phyloP scores from a whole-genome alignment of 2,329 filamentous ascomycete genomes.

The Aspergillus fischeri region DNA sequence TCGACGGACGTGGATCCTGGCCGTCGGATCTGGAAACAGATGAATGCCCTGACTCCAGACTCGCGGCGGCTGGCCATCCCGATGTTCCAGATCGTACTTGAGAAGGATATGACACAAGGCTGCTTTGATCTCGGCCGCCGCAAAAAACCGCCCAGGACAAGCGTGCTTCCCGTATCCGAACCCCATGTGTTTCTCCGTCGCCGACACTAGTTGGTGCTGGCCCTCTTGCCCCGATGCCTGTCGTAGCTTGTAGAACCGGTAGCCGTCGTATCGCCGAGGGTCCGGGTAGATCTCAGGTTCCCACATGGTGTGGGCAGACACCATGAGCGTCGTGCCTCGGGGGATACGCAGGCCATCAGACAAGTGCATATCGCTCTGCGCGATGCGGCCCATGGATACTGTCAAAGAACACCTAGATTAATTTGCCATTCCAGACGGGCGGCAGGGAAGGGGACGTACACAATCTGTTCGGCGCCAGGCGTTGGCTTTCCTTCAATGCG shows the following conservation, averaged over 20 bases:
- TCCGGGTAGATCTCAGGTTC: conserved; percentile 1
- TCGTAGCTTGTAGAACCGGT: conserved; percentile 5
- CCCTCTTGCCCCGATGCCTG: not conserved
- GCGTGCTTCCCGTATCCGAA: conserved; percentile 28
- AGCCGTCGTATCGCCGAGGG: conserved; percentile 3
- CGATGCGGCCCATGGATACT: too few relatives aligned
- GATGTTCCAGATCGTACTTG: too few relatives aligned
- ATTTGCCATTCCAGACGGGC: too few relatives aligned
- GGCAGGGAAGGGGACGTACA: too few relatives aligned
- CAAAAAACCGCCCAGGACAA: conserved; percentile 52
- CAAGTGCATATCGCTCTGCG: not conserved
- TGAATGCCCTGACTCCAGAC: too few relatives aligned
- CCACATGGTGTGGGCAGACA: not conserved
- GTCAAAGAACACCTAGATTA: too few relatives aligned
- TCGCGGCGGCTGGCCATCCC: too few relatives aligned
- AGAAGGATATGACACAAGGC: too few relatives aligned
- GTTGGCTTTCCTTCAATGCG: conserved; percentile 5
- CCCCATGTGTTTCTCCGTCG: conserved; percentile 12
- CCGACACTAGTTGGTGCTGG: conserved; percentile 11
- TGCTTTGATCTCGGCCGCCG: conserved; percentile 47
- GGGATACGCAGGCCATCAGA: not conserved
- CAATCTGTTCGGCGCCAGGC: not conserved
- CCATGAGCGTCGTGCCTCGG: not conserved
- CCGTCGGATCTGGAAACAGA: too few relatives aligned
- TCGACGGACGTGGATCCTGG: too few relatives aligned